These are phyloP conservation scores for Kodamaea kakaduensis DNA, from an alignment of 805 yeast species.

Conservation along the genomic window DNA sequence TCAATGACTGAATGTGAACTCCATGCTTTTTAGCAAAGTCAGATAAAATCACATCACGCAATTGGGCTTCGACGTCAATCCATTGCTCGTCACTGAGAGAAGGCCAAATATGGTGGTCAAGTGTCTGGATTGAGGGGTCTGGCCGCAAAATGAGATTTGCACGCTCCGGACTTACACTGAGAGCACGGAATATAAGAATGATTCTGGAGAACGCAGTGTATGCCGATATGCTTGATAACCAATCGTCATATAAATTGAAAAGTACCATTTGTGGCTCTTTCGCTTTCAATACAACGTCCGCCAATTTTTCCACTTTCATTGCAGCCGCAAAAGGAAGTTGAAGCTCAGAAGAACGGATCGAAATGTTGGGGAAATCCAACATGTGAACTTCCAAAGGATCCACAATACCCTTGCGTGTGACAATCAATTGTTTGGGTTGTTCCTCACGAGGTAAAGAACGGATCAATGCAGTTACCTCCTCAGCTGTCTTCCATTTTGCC, in stretches of 20 bases:
- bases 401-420: constrained; percentile 82
- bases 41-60: constrained; percentile 80
- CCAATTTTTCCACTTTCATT: constrained; percentile 72
- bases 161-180: constrained; percentile 72
- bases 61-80: constrained; percentile 81
- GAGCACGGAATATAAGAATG: constrained; percentile 74
- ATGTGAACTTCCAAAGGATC: constrained; percentile 97
- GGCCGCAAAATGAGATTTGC: constrained; percentile 74
- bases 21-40: constrained; percentile 85
- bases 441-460: constrained; percentile 89
- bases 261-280: constrained; percentile 91
- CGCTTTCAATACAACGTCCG: constrained; percentile 76
- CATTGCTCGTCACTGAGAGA: constrained; percentile 83
- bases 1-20: constrained; percentile 79
- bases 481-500: constrained; percentile 98
- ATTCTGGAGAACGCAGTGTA: constrained; percentile 93
- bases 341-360: constrained; percentile 84
- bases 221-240: constrained; percentile 79
- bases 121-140: constrained; percentile 63
- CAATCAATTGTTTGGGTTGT: constrained; percentile 89
- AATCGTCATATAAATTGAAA: constrained; percentile 89
- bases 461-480: constrained; percentile 88
- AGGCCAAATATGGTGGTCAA: constrained; percentile 92
- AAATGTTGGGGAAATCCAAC: constrained; percentile 91
- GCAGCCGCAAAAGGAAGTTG: constrained; percentile 88